Evolutionary conservation across 176 grass and related monocot species (phyloP).

Genomic region (Aegilops tauschii): DNA sequence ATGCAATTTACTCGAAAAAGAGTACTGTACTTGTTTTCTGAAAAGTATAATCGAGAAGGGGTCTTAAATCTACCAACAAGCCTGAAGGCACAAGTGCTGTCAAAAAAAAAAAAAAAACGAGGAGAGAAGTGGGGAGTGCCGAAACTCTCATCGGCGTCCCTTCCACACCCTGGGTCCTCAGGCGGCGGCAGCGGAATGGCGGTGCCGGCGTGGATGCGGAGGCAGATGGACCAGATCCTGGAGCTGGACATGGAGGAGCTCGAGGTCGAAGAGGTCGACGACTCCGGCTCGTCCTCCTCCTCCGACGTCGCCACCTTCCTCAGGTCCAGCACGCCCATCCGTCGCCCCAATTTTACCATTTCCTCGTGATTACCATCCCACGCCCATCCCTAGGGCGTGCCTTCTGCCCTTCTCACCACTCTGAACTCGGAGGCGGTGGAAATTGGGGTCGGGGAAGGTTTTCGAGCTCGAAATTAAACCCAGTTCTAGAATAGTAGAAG

Average conservation of each 20-base stretch:
- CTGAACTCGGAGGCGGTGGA: neutral
- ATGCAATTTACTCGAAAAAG: too few species aligned
- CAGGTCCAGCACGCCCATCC: slow-evolving; percentile 37
- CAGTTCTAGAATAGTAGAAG: neutral
- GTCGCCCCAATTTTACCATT: neutral
- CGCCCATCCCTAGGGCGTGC: neutral
- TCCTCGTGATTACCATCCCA: neutral
- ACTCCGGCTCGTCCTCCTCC: slow-evolving; percentile 38
- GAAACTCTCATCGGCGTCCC: neutral
- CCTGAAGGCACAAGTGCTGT: neutral
- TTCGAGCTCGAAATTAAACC: neutral
- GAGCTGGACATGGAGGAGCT: slow-evolving; percentile 98
- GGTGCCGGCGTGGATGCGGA: slow-evolving; percentile 48
- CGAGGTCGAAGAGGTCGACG: slow-evolving; percentile 82
- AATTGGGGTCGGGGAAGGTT: neutral
- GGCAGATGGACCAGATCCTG: slow-evolving; percentile 79
- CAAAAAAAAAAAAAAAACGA: neutral
- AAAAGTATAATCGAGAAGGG: too few species aligned
- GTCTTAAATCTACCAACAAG: neutral
- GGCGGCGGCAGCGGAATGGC: slow-evolving; percentile 35
- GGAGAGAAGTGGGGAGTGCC: neutral
- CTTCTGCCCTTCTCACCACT: neutral
- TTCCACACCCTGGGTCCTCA: neutral
- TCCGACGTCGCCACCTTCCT: slow-evolving; percentile 47
- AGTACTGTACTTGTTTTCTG: too few species aligned